Evolutionary conservation across 345 rosid genomes (phyloP).

Genomic region (Eucalyptus pumila): DNA sequence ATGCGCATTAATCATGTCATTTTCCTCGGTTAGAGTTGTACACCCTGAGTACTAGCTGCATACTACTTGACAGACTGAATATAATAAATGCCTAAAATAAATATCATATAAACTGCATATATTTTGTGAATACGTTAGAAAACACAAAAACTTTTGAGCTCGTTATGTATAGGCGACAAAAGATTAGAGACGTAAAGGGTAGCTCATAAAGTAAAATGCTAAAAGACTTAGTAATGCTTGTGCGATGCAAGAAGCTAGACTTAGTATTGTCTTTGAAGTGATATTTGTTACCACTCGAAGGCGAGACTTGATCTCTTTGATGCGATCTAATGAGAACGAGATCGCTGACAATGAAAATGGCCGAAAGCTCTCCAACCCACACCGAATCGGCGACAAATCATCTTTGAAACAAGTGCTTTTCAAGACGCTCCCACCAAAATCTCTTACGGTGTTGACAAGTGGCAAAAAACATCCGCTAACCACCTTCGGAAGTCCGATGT

Average conservation of each 20-base stretch:
- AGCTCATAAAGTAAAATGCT: not conserved
- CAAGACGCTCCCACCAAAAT: slow-evolving; percentile 25
- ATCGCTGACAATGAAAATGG: not conserved
- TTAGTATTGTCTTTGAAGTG: not conserved
- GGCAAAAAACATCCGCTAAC: not conserved
- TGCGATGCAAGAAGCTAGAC: not conserved
- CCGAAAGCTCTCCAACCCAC: slow-evolving; percentile 5
- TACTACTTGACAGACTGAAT: not conserved
- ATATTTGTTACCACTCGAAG: not conserved
- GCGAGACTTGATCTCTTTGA: slow-evolving; percentile 11
- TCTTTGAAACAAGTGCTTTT: slow-evolving; percentile 26
- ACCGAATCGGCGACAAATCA: slow-evolving; percentile 13
- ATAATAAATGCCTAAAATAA: not conserved
- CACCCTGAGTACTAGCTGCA: not conserved
- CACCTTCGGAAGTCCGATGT: not conserved
- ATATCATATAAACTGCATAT: not conserved
- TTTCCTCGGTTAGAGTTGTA: not conserved
- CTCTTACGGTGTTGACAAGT: slow-evolving; percentile 3
- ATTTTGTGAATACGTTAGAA: not conserved
- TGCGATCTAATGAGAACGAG: not conserved
- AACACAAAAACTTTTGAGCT: not conserved
- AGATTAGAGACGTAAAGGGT: not conserved
- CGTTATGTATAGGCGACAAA: not conserved
- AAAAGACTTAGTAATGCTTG: not conserved
- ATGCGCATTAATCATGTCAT: not conserved